Conservation (phyloP, 257 asterid genomes). For the Solanum sparsipilum region DNA sequence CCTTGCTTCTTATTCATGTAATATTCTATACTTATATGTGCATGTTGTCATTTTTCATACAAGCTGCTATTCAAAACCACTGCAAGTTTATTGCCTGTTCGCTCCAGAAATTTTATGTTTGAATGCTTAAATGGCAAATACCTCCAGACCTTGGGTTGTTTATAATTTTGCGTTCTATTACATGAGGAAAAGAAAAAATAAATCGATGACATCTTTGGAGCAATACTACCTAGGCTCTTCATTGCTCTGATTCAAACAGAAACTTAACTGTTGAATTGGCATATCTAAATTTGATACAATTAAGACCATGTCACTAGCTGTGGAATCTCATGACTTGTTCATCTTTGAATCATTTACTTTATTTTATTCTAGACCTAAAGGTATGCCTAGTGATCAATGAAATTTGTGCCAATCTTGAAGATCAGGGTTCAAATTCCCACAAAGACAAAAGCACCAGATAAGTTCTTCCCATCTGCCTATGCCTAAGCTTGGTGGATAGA, state of each 20-base stretch:
- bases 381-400: background rate
- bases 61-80: background rate
- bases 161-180: background rate
- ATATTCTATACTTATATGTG: background rate
- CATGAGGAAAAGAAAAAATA: background rate
- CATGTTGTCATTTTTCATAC: background rate
- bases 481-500: background rate
- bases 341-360: background rate
- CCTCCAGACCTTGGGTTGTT: background rate
- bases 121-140: background rate
- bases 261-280: background rate
- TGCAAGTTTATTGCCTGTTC: background rate
- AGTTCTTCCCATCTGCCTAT: background rate
- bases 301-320: background rate
- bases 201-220: background rate
- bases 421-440: background rate
- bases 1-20: constrained; percentile 2
- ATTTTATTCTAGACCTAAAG: background rate
- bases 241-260: background rate
- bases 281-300: background rate
- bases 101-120: background rate
- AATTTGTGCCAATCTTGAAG: background rate
- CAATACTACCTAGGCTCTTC: background rate
- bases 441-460: background rate
- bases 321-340: background rate